Evolutionary conservation across 495 filamentous ascomycete species (phyloP).

Genomic region (Evansstolkia leycettana): DNA sequence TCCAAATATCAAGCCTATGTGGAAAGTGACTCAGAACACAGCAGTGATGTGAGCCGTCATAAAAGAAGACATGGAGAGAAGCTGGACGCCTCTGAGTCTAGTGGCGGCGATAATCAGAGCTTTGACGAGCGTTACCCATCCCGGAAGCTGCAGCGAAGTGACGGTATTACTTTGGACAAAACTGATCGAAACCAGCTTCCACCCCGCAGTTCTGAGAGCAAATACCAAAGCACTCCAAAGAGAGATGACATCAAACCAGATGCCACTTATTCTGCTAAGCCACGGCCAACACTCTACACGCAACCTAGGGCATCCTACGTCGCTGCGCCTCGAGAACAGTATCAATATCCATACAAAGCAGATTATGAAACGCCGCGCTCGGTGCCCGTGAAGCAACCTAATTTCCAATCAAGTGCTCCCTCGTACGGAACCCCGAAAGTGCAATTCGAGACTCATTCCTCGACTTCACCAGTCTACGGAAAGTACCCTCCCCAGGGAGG

Average conservation of each 20-base stretch:
- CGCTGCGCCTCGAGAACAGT: neutral
- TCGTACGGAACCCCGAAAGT: too few species aligned
- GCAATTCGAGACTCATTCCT: too few species aligned
- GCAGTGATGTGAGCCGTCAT: conserved; percentile 5
- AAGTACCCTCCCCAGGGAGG: conserved; percentile 1
- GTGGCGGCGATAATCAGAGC: conserved; percentile 14
- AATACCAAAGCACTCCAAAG: too few species aligned
- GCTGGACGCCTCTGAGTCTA: conserved; percentile 7
- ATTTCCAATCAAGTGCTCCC: too few species aligned
- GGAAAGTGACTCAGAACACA: conserved; percentile 26
- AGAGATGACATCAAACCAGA: neutral
- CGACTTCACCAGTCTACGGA: neutral
- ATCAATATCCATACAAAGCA: too few species aligned
- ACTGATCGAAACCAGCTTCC: too few species aligned
- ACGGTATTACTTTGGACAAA: too few species aligned
- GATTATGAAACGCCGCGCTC: too few species aligned
- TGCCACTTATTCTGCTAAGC: conserved; percentile 4
- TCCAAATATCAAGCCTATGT: conserved; percentile 25
- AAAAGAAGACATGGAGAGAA: too few species aligned
- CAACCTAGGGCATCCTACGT: conserved; percentile 1
- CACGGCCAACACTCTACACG: conserved; percentile 1
- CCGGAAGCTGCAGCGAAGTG: too few species aligned
- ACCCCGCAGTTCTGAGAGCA: too few species aligned
- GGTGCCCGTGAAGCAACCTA: neutral
- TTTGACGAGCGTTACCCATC: conserved; percentile 5